Base-by-base conservation (phyloP, 2,329 filamentous ascomycete species). In the Cyphellophora attinorum region DNA sequence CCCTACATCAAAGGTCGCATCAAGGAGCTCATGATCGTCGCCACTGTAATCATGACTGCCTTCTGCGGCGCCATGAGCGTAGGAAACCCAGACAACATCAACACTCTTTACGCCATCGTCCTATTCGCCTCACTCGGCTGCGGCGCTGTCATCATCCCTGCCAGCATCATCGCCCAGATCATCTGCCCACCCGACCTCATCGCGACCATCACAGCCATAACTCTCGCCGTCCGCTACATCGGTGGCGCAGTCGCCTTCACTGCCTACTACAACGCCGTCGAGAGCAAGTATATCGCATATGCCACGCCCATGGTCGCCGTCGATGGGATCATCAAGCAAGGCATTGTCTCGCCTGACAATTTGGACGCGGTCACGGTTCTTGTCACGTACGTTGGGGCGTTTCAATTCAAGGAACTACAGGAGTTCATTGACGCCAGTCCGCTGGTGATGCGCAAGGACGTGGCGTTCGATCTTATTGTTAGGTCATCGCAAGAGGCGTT, bases 171-270 rank as follows among this genome's bases (percentile, higher is more conserved):
- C 38, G 74, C 74, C 5, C 77, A 75, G 6, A 81, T 82, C 46
- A 75, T 81, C 45, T 81, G 76, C 41, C 77, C 79, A 0, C 74
- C 79, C 59, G 61, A 82, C 35, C 64, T 82, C 5, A 82, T 84
- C 42, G 79, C 76, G 5, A 82, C 79, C 2, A 67, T 81, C 29
- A 72, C 77, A 1, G 76, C 79, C 5, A 61, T 84, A 14, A 81
- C 79, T 0, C 68, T 83, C 23, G 70, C 76, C n/a, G 73, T 83
- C 44, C 76, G 79, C 23, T 75, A 80, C 35, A 67, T 82, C 21
- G 79, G 79, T 30, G 78, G 78, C 18, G 68, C 71, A 10, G 70
- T 82, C 39, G 78, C 74, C 19, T 80, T 76, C 51, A 67, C 68
- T n/a, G 61, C 71, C 30, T 66, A 66, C 52, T 78, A 76, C 50